These are phyloP conservation scores for Xylaria arbuscula DNA, from an alignment of 2,329 filamentous ascomycete species.

Conservation along the genomic window DNA sequence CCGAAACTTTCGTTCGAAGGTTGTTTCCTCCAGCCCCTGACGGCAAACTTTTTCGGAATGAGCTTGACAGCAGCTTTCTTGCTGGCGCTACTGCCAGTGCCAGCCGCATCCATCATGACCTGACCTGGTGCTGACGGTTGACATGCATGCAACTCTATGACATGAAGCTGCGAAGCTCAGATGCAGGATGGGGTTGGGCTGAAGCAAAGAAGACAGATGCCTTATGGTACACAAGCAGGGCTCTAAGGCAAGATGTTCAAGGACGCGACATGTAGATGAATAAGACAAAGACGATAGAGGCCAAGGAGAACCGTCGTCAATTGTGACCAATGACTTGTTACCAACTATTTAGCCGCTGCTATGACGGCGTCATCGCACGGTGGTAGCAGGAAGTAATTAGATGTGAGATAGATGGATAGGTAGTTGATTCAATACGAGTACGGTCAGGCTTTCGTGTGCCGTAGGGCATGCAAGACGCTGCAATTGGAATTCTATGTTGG, in stretches of 20 bases:
- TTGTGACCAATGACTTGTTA: background rate
- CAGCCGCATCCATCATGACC: slow-evolving; percentile 44
- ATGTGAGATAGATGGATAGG: slow-evolving; percentile 5
- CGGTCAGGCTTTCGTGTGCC: background rate
- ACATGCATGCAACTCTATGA: slow-evolving; percentile 16
- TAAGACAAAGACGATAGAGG: slow-evolving; percentile 14
- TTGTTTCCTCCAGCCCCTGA: slow-evolving; percentile 61
- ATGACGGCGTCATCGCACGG: slow-evolving; percentile 16
- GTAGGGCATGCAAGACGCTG: background rate
- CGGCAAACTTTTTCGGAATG: slow-evolving; percentile 62
- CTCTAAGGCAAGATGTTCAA: slow-evolving; percentile 2
- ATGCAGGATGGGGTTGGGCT: background rate
- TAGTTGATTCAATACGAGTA: background rate
- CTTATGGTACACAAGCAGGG: slow-evolving; percentile 6
- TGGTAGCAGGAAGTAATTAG: slow-evolving; percentile 1
- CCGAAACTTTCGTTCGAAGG: slow-evolving; percentile 54
- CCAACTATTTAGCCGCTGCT: slow-evolving; percentile 7
- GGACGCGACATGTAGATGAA: background rate
- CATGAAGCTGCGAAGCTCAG: slow-evolving; percentile 1
- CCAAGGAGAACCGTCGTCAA: background rate
- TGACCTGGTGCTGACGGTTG: slow-evolving; percentile 15
- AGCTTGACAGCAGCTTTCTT: slow-evolving; percentile 50
- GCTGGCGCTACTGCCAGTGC: slow-evolving; percentile 36
- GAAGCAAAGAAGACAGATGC: background rate
- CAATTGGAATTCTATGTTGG: background rate